Evolutionary conservation across 768 basidiomycete genomes (phyloP), one percentile per base, ranked within the genome.

Genomic region (Cystobasidium ongulense): DNA sequence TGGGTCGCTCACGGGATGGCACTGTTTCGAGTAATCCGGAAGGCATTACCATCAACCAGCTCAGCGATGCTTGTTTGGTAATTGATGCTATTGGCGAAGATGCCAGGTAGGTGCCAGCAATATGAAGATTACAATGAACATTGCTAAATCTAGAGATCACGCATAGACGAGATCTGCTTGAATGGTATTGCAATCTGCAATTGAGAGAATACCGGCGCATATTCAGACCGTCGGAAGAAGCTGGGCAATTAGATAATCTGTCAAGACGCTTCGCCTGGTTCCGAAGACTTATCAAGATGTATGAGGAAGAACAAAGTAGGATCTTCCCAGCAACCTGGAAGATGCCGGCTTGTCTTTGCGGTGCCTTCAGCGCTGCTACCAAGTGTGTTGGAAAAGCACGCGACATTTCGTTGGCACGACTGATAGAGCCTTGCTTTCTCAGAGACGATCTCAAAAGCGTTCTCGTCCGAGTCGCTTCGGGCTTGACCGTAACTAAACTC

Each of bases 191-290:
- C 25, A 87, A 89, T 11, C 85, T 94, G 18, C 91, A 96, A 77
- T 85, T 99, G 29, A 91, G 92, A 80, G 96, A 98, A 80, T 99
- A 98, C 80, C 88, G 93, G 13, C 88, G 93, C 25, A 94, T 99
- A 79, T 98, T 99, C 82, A 87, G 90, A 62, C 87, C 90, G 7
- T 88, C 88, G 4, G 93, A 96, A 76, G 96, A 98, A 81, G 85
- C 96, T 1, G 96, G 95, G 1, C 92, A 96, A 78, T 84, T 99
- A 57, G 96, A 99, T 82, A 99, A 99, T 76, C 85, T 96, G 5
- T 87, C 91, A 0, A 84, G 96, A 18, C 86, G 96, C 50, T 98
- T 92, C 77, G 91, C 93, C 2, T 99, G 94, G 93, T 98, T 97
- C 82, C 85, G 90, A 25, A 86, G 94, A 33, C 81, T 93, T 35